These are phyloP conservation scores for Thielaviopsis populi DNA, from an alignment of 2,329 filamentous ascomycete species.

Conservation along the genomic window DNA sequence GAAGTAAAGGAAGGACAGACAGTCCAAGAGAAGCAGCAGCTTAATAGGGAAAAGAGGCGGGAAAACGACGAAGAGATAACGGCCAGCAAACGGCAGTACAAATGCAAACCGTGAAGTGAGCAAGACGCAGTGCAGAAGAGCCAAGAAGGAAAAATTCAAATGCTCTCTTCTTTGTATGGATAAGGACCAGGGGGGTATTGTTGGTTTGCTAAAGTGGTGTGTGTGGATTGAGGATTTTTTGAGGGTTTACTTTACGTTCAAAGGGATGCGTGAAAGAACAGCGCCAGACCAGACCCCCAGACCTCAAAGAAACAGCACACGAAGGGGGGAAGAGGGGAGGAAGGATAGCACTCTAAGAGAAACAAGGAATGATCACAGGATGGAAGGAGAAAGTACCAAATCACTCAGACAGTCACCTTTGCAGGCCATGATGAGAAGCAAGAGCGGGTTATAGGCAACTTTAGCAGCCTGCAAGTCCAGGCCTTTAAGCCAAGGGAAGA, in stretches of 20 bases:
- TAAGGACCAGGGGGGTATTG: neutral
- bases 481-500: neutral
- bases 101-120: neutral
- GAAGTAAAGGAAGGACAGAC: neutral
- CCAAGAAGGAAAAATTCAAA: neutral
- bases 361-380: neutral
- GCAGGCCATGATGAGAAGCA: neutral
- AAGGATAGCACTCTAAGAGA: neutral
- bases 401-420: neutral
- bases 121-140: neutral
- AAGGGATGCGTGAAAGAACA: neutral
- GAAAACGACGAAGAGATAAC: neutral
- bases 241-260: constrained; percentile 1
- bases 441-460: neutral
- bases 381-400: neutral
- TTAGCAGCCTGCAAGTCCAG: neutral
- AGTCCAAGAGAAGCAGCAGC: neutral
- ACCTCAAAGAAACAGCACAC: neutral
- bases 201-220: neutral
- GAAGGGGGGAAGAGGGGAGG: neutral
- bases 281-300: neutral
- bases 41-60: neutral
- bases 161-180: neutral
- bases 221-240: constrained; percentile 1
- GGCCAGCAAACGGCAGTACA: neutral